Evolutionary conservation across 257 asterid species (phyloP).

Genomic region (Ilex aquifolium): DNA sequence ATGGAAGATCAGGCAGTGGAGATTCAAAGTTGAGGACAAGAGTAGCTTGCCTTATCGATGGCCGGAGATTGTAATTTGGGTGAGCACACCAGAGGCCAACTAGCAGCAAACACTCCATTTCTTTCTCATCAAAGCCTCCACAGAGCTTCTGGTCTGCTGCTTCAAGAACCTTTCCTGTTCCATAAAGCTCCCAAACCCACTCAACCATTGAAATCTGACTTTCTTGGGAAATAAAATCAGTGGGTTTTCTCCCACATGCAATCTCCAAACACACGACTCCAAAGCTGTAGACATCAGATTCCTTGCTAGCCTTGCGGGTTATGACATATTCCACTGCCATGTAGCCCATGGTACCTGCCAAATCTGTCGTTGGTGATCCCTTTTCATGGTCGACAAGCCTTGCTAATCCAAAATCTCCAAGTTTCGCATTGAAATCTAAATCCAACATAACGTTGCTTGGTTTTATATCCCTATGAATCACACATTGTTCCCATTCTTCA

Average conservation of each 20-base stretch:
- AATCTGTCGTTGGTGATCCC: background rate
- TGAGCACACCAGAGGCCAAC: constrained; percentile 1
- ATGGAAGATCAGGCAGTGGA: background rate
- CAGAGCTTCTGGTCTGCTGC: constrained; percentile 20
- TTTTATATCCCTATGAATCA: constrained; percentile 11
- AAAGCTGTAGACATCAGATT: background rate
- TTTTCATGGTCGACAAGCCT: constrained; percentile 3
- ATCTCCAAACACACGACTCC: background rate
- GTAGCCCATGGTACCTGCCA: constrained; percentile 11
- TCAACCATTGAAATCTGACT: constrained; percentile 13
- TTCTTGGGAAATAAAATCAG: background rate
- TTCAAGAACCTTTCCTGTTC: constrained; percentile 14
- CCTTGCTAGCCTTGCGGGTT: constrained; percentile 8
- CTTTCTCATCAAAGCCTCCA: constrained; percentile 2
- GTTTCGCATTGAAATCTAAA: constrained; percentile 2
- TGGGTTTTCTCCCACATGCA: constrained; percentile 9
- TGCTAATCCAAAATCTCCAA: constrained; percentile 13
- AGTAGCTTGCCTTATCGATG: background rate
- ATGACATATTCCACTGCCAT: constrained; percentile 1
- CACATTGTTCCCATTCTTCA: constrained; percentile 6
- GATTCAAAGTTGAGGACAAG: background rate
- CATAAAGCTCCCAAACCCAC: constrained; percentile 22
- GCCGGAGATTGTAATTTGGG: background rate
- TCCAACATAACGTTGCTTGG: constrained; percentile 11
- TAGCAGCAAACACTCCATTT: constrained; percentile 10